Evolutionary conservation across 2,329 filamentous ascomycete genomes (phyloP).

Genomic region (Colletotrichum navitas): DNA sequence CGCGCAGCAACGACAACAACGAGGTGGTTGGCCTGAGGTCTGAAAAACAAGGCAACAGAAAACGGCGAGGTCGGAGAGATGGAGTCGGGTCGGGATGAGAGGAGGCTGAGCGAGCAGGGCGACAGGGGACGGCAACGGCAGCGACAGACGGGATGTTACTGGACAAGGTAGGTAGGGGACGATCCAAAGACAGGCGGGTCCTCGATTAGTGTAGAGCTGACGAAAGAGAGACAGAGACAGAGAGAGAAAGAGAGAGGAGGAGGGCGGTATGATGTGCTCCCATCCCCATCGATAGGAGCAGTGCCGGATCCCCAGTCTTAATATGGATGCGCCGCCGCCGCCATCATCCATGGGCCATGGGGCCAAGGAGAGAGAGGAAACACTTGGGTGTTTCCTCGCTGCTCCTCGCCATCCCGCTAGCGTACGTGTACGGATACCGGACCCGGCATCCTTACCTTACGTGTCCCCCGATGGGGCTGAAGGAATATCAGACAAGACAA

Average conservation of each 20-base stretch:
- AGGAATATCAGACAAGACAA: constrained; percentile 17
- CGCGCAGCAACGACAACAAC: background rate
- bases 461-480: constrained; percentile 15
- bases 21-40: constrained; percentile 30
- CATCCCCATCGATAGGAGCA: constrained; percentile 1
- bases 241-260: background rate
- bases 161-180: constrained; percentile 14
- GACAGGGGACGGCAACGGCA: constrained; percentile 26
- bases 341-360: background rate
- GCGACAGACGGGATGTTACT: constrained; percentile 23
- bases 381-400: constrained; percentile 6
- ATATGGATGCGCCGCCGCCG: constrained; percentile 30
- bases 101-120: constrained; percentile 29
- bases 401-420: background rate
- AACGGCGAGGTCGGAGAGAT: constrained; percentile 11
- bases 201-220: constrained; percentile 3
- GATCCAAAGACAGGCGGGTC: constrained; percentile 22
- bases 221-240: background rate
- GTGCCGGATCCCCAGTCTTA: constrained; percentile 41
- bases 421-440: too few relatives aligned
- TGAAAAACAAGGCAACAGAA: constrained; percentile 19
- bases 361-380: constrained; percentile 21
- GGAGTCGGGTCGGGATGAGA: constrained; percentile 5
- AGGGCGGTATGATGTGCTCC: constrained; percentile 13
- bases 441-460: background rate